Percentiles rank a stretch among this genome's conserved stretches.
Evolutionary conservation across 2,329 filamentous ascomycete genomes (phyloP).

Genomic region (Stylonectria norvegica): DNA sequence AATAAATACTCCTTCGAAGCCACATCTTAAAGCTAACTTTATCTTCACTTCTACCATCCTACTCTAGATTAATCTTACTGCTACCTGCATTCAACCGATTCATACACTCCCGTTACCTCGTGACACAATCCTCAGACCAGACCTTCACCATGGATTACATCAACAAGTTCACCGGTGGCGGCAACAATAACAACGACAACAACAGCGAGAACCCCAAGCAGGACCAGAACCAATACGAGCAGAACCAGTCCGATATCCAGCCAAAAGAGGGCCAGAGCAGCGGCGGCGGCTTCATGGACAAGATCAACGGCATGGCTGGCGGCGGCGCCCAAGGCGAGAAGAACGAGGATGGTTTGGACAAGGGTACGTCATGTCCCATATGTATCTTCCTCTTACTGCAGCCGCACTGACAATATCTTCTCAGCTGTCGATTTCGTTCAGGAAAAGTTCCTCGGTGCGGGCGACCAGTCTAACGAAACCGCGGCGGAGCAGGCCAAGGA

Average conservation of each 20-base stretch:
- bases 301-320: constrained; percentile 68
- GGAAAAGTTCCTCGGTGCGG: constrained; percentile 68
- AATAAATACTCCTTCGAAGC: too few relatives aligned
- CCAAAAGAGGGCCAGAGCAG: constrained; percentile 36
- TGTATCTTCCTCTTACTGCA: neutral
- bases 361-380: constrained; percentile 51
- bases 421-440: constrained; percentile 74
- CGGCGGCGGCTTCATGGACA: constrained; percentile 60
- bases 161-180: constrained; percentile 45
- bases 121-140: too few relatives aligned
- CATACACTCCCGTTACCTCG: too few relatives aligned
- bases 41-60: neutral
- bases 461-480: constrained; percentile 67
- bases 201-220: constrained; percentile 28
- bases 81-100: neutral
- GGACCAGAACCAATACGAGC: constrained; percentile 24
- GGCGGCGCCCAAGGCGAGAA: constrained; percentile 73
- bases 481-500: constrained; percentile 82
- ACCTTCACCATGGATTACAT: constrained; percentile 51
- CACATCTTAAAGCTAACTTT: too few relatives aligned
- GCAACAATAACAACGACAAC: constrained; percentile 35
- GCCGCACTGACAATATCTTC: neutral
- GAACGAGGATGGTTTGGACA: constrained; percentile 80
- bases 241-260: too few relatives aligned
- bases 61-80: neutral